Evolutionary conservation across 1,139 yeast genomes (phyloP).

Genomic region (Arxiozyma heterogenica): DNA sequence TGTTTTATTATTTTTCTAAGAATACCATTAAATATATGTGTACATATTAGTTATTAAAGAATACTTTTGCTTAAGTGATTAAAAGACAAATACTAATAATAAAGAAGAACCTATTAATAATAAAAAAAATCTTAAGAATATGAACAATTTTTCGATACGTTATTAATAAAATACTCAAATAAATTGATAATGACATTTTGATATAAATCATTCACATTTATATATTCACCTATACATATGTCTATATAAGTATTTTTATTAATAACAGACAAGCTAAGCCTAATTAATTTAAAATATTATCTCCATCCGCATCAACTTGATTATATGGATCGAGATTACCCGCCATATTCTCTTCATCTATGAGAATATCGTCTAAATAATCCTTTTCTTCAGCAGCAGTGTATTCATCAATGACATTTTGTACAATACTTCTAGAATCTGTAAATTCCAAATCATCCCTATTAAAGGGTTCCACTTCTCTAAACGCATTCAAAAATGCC

Average conservation of each 20-base stretch:
- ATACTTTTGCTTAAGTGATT: no score
- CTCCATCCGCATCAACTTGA: slow-evolving; percentile 29
- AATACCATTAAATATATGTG: not conserved
- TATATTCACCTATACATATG: not conserved
- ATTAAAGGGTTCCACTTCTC: slow-evolving; percentile 43
- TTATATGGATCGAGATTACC: slow-evolving; percentile 12
- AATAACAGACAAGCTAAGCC: slow-evolving; percentile 1
- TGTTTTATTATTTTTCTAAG: no score
- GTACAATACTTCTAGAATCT: slow-evolving; percentile 69
- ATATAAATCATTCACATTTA: no score
- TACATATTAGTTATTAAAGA: not conserved
- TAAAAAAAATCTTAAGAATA: not conserved
- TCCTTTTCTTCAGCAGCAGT: slow-evolving; percentile 45
- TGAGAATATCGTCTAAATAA: slow-evolving; percentile 37
- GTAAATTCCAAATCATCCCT: slow-evolving; percentile 69
- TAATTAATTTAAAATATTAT: slow-evolving; percentile 9
- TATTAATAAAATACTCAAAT: not conserved
- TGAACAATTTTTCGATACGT: not conserved
- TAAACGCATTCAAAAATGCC: slow-evolving; percentile 81
- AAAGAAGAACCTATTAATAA: no score
- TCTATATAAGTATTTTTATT: not conserved
- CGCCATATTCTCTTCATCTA: slow-evolving; percentile 30
- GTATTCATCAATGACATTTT: slow-evolving; percentile 65
- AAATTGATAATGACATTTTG: not conserved
- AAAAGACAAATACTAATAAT: no score